These are phyloP conservation scores for Dendrocalamus sinicus DNA, from an alignment of 176 grass and related monocot genomes.

Conservation along the genomic window DNA sequence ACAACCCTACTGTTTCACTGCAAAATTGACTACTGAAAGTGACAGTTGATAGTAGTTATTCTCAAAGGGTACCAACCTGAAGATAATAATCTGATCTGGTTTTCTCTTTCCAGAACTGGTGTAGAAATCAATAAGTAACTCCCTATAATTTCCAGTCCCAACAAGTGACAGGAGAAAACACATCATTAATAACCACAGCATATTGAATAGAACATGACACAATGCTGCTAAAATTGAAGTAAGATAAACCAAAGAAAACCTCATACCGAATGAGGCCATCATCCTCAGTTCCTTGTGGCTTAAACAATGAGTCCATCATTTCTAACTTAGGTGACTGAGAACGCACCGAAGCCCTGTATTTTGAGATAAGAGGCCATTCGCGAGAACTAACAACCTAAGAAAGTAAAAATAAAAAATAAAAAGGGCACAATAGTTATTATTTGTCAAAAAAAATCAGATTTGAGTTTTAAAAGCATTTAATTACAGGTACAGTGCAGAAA, in stretches of 20 bases:
- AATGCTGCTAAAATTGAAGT: neutral
- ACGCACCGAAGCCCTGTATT: conserved; percentile 86
- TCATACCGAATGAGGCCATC: conserved; percentile 69
- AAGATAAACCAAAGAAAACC: neutral
- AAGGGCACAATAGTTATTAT: neutral
- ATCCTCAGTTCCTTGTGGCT: conserved; percentile 57
- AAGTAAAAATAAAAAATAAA: conserved; percentile 8
- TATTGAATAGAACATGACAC: neutral
- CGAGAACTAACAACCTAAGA: conserved; percentile 87
- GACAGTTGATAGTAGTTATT: neutral
- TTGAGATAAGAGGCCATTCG: conserved; percentile 83
- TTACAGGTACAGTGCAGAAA: neutral
- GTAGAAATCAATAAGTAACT: conserved; percentile 82
- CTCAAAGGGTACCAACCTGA: conserved; percentile 49
- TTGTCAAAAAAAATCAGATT: neutral
- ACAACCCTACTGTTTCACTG: neutral
- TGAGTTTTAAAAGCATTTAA: neutral
- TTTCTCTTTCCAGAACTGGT: conserved; percentile 80
- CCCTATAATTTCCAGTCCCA: conserved; percentile 39
- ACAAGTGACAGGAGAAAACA: neutral
- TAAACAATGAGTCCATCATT: conserved; percentile 94
- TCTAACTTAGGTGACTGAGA: conserved; percentile 78
- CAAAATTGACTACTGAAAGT: neutral
- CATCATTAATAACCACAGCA: neutral
- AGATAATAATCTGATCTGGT: conserved; percentile 83